phyloP scores from a whole-genome alignment of 108 stramenopile species.

The Pseudonitzschia pungens region DNA sequence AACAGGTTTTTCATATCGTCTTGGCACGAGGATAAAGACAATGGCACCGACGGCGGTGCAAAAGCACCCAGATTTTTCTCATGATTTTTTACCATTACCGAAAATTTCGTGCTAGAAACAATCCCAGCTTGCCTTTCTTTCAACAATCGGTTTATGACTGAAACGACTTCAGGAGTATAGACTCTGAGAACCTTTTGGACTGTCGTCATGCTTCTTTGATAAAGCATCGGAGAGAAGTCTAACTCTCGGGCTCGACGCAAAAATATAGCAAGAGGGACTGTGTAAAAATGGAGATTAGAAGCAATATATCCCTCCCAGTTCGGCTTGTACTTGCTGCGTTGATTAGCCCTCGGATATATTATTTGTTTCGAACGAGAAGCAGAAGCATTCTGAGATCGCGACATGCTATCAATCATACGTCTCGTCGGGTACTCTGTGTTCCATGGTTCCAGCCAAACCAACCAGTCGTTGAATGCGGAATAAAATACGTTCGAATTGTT shows the following conservation, averaged over 20 bases:
- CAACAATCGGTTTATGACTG: slow-evolving; percentile 56
- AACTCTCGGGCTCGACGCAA: slow-evolving; percentile 87
- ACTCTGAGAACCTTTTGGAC: slow-evolving; percentile 76
- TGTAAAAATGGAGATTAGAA: slow-evolving; percentile 75
- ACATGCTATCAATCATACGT: slow-evolving; percentile 17
- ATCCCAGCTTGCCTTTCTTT: slow-evolving; percentile 25
- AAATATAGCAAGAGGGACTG: slow-evolving; percentile 82
- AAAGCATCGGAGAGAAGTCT: slow-evolving; percentile 72
- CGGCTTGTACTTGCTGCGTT: slow-evolving; percentile 53
- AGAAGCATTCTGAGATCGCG: neutral
- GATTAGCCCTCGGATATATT: slow-evolving; percentile 53
- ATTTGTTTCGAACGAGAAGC: slow-evolving; percentile 12
- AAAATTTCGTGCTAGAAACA: slow-evolving; percentile 9
- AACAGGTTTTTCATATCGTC: slow-evolving; percentile 69
- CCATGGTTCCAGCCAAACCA: slow-evolving; percentile 89
- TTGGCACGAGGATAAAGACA: slow-evolving; percentile 55
- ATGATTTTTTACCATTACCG: slow-evolving; percentile 48
- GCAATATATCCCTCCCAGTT: slow-evolving; percentile 84
- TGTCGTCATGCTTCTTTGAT: slow-evolving; percentile 46
- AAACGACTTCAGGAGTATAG: slow-evolving; percentile 64
- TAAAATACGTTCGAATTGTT: slow-evolving; percentile 57
- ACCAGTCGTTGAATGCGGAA: slow-evolving; percentile 74
- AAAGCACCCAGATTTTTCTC: slow-evolving; percentile 53
- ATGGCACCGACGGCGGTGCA: slow-evolving; percentile 47
- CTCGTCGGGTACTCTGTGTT: slow-evolving; percentile 38